Percentiles rank a stretch among this genome's conserved stretches.
Conservation (phyloP, 495 filamentous ascomycete genomes). For the Podospora tetraspora region DNA sequence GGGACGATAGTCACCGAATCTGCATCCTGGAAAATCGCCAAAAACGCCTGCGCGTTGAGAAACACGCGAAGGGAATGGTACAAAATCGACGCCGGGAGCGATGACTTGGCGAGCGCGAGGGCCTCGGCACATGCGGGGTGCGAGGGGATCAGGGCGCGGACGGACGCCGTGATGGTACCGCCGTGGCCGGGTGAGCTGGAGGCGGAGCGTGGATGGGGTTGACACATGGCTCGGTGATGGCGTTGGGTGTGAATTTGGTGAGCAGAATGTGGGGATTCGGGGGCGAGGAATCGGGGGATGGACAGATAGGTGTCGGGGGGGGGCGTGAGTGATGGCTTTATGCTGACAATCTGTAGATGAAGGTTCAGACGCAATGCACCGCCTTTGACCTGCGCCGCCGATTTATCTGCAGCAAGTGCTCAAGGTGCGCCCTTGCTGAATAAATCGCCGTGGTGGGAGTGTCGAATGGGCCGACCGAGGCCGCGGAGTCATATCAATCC, state of each 20-base stretch:
- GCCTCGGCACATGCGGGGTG: slow-evolving; percentile 29
- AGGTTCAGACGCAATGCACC: not conserved
- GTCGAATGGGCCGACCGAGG: not conserved
- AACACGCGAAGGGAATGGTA: slow-evolving; percentile 46
- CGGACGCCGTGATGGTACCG: slow-evolving; percentile 26
- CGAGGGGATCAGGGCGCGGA: slow-evolving; percentile 22
- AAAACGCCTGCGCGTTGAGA: slow-evolving; percentile 34
- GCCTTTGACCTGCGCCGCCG: not conserved
- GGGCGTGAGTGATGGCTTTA: not conserved
- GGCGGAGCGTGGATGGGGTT: not conserved
- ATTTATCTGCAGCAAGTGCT: not conserved
- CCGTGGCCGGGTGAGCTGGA: not conserved
- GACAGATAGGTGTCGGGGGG: not conserved
- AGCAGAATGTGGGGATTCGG: not conserved
- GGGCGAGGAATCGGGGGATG: not conserved
- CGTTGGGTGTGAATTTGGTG: not conserved
- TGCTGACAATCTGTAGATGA: not conserved
- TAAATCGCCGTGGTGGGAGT: not conserved
- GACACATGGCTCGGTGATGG: not conserved
- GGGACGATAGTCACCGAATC: not conserved
- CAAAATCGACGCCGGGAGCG: slow-evolving; percentile 37
- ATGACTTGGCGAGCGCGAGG: slow-evolving; percentile 24
- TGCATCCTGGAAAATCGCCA: slow-evolving; percentile 14
- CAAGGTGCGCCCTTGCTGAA: not conserved
- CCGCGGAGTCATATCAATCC: not conserved